phyloP scores from a whole-genome alignment of 768 basidiomycete species.

The Phaffia tasmanica region DNA sequence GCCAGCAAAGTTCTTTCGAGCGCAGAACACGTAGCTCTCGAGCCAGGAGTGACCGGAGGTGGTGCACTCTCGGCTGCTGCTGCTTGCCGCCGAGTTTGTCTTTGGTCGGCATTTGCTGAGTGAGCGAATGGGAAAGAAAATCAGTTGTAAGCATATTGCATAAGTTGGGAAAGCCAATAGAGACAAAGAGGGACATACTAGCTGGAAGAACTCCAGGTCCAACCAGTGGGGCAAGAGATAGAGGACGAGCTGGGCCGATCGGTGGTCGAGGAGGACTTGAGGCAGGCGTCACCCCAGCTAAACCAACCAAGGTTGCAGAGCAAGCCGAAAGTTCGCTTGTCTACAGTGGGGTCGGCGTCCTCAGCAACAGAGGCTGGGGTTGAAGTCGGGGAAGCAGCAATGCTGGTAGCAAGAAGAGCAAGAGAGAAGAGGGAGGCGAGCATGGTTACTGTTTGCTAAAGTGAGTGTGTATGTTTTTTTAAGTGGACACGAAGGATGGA shows the following conservation, averaged over 20 bases:
- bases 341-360: too few relatives aligned
- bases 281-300: not conserved
- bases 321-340: too few relatives aligned
- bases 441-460: too few relatives aligned
- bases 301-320: too few relatives aligned
- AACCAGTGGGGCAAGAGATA: constrained; percentile 8
- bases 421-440: too few relatives aligned
- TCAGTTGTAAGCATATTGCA: not conserved
- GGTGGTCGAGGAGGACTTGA: not conserved
- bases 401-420: too few relatives aligned
- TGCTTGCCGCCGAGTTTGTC: not conserved
- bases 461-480: too few relatives aligned
- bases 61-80: not conserved
- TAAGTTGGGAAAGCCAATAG: not conserved
- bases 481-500: too few relatives aligned
- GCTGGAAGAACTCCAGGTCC: not conserved
- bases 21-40: constrained; percentile 1
- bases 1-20: constrained; percentile 1
- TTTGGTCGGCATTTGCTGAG: constrained; percentile 7
- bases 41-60: constrained; percentile 10
- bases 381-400: too few relatives aligned
- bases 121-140: not conserved
- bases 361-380: too few relatives aligned
- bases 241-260: not conserved
- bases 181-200: not conserved